Evolutionary conservation across 1,139 yeast genomes (phyloP), one percentile per base, ranked within the genome.

Genomic region (Kodamaea suecica): DNA sequence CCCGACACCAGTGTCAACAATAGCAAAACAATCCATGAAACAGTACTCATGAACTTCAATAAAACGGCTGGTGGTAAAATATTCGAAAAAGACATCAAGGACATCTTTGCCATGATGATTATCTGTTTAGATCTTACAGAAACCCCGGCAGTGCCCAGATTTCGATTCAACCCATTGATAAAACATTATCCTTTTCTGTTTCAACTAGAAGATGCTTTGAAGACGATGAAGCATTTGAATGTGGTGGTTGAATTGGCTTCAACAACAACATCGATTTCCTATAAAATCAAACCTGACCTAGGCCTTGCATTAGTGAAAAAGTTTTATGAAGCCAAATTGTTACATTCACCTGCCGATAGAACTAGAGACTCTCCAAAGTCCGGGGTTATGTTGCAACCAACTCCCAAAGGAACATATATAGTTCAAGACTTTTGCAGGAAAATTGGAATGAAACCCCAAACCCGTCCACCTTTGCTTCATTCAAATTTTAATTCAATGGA

Each of bases 331-430:
- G 85, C 94, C 0, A 80, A 78, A 40, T 60, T 88, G 4, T 47
- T 90, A 8, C 95, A 88, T 52, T 76, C 80, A 16, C 96, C 95
- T 0, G 73, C 76, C 5, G 90, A 84, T 45, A 67, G 94, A 47
- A 82, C 94, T 0, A 53, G 80, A 35, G 46, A 55, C n/a, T 61
- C 52, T 30, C 69, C 80, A 2, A 70, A 71, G 37, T 57, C 50
- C 3, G 53, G 60, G 30, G 61, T 66, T 1, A 38, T 63, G 3
- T 53, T 88, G 23, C 97, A 90, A 50, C 95, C 96, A 4, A 87
- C 97, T 0, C 92, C 97, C 0, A 92, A 92, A 52, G 98, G 97
- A 1, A 76, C 87, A 4, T 80, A 88, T 0, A 54, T 87, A 0
- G 58, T 90, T 2, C 76, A 75, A 33, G 64, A 70, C 9, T 87